These are phyloP conservation scores for Termitomyces sp. DNA, from an alignment of 768 basidiomycete genomes.

Conservation along the genomic window DNA sequence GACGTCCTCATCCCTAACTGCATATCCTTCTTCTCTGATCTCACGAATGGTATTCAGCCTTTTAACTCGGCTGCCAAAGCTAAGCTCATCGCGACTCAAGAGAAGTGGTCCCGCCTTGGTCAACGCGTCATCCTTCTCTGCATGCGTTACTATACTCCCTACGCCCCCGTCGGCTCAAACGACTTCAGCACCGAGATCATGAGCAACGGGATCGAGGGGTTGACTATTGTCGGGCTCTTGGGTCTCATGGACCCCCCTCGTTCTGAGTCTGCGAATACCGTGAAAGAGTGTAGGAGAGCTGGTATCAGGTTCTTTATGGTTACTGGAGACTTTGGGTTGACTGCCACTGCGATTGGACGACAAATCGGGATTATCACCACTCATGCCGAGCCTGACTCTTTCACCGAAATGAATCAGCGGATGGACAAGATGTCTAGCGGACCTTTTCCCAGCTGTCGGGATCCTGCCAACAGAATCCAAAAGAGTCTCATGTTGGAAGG, in stretches of 20 bases:
- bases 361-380: slow-evolving; percentile 40
- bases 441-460: background rate
- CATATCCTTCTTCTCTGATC: slow-evolving; percentile 11
- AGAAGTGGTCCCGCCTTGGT: slow-evolving; percentile 41
- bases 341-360: slow-evolving; percentile 46
- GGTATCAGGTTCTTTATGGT: slow-evolving; percentile 55
- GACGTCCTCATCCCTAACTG: slow-evolving; percentile 47
- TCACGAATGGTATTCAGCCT: slow-evolving; percentile 16
- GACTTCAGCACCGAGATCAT: slow-evolving; percentile 30
- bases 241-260: slow-evolving; percentile 56
- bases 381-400: slow-evolving; percentile 16
- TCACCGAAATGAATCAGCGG: background rate
- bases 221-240: slow-evolving; percentile 47
- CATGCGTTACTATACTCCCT: slow-evolving; percentile 22
- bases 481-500: slow-evolving; percentile 38
- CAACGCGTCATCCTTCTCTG: slow-evolving; percentile 53
- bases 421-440: background rate
- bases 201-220: slow-evolving; percentile 30
- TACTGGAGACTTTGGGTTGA: slow-evolving; percentile 52
- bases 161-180: slow-evolving; percentile 12
- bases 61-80: slow-evolving; percentile 19
- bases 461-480: slow-evolving; percentile 30
- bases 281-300: slow-evolving; percentile 43
- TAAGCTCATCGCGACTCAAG: slow-evolving; percentile 25
- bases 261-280: slow-evolving; percentile 40